Base-by-base conservation (phyloP, 352 stramenopile genomes). In the Phytophthora sp. region DNA sequence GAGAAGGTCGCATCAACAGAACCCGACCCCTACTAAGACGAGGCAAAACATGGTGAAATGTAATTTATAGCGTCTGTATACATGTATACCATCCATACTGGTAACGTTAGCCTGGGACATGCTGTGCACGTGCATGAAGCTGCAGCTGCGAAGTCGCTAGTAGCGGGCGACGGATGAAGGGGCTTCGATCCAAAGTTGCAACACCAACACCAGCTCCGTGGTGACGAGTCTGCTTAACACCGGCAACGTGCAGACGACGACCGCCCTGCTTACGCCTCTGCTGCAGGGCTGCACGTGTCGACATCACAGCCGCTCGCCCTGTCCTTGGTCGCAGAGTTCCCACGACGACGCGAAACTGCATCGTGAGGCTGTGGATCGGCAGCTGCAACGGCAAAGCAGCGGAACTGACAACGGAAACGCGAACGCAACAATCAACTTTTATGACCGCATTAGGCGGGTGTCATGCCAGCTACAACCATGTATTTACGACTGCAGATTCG, bases 191-290 rank as follows among this genome's bases (percentile, higher is more conserved):
- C 7, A 23, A 20, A 21, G 26, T 15, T 52, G 38, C 24, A 31
- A 7, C 24, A 4, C 9, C 26, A 38, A 3, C 26, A 35, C 23
- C 29, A 38, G 26, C n/a, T 24, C 36, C n/a, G n/a, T 39, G 45
- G 45, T 39, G 45, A 53, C 45, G 27, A 53, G 45, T 53, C 45
- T 53, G 45, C 24, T 52, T 36, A 51, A 51, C 44, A 51, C 45
- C n/a, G 21, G 13, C 29, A 16, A 42, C 47, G 47, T 55, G 47
- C 13, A 30, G 47, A 55, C 27, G 47, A 42, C 20, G 29, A 21
- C 21, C 13, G 30, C 23, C 27, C 29, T 29, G 27, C 46, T 30
- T 54, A 16, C 29, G 38, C 35, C 20, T 41, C 35, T n/a, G n/a
- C n/a, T n/a, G n/a, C n/a, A n/a, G n/a, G n/a, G n/a, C n/a, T n/a